Percentiles rank a stretch among this genome's conserved stretches.
These are phyloP conservation scores for Mycena sanguinolenta DNA, from an alignment of 768 basidiomycete species.

Conservation along the genomic window DNA sequence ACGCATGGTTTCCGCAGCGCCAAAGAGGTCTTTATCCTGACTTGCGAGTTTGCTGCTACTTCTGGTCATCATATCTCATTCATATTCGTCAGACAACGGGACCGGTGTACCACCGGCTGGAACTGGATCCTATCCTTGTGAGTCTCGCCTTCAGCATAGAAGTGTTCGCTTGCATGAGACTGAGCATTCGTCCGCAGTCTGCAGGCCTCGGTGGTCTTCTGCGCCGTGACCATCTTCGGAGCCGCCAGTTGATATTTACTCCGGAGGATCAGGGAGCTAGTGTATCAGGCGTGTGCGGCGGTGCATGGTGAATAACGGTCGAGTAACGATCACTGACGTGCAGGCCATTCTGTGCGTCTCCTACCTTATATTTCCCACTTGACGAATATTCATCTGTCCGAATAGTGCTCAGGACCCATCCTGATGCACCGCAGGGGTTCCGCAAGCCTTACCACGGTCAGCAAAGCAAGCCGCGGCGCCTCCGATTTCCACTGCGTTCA, in stretches of 20 bases:
- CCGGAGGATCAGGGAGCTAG: slow-evolving; percentile 75
- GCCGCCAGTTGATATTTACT: slow-evolving; percentile 82
- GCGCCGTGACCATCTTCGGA: slow-evolving; percentile 82
- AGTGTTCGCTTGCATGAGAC: background rate
- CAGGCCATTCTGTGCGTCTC: too few species aligned
- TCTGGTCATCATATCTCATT: too few species aligned
- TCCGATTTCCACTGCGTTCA: too few species aligned
- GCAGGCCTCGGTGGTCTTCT: slow-evolving; percentile 87
- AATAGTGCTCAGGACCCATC: too few species aligned
- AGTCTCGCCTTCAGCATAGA: slow-evolving; percentile 19
- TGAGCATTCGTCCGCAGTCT: slow-evolving; percentile 16
- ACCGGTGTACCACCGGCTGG: slow-evolving; percentile 89
- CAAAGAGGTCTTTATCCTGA: slow-evolving; percentile 92
- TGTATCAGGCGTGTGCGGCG: slow-evolving; percentile 57
- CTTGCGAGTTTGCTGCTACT: too few species aligned
- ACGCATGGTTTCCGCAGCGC: slow-evolving; percentile 92
- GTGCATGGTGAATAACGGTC: too few species aligned
- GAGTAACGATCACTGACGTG: too few species aligned
- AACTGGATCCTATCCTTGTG: slow-evolving; percentile 93
- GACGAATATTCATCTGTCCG: too few species aligned
- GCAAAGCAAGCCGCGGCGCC: too few species aligned
- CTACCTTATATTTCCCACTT: too few species aligned
- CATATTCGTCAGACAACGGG: slow-evolving; percentile 65
- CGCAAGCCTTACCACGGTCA: too few species aligned
- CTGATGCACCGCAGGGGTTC: too few species aligned